A percentile compares a stretch with the other conserved stretches of the same genome.
These are phyloP conservation scores for Pterocarpus santalinus DNA, from an alignment of 306 rosid species.

Conservation along the genomic window DNA sequence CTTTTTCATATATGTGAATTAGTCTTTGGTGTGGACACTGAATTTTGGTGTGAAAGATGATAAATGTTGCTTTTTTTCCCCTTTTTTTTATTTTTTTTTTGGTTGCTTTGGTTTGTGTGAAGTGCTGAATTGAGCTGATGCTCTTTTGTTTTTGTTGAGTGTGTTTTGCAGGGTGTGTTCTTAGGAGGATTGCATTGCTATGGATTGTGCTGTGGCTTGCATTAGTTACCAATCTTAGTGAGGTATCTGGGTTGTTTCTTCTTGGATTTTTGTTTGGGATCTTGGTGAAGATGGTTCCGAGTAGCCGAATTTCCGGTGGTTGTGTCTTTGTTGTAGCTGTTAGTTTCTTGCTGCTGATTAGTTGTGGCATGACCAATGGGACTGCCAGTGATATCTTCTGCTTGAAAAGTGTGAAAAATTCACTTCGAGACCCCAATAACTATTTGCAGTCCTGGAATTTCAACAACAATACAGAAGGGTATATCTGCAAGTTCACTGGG, in stretches of 20 bases:
- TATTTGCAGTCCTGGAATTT: constrained; percentile 72
- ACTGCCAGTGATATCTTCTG: constrained; percentile 72
- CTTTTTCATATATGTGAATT: background rate
- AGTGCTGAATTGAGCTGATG: constrained; percentile 47
- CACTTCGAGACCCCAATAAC: constrained; percentile 64
- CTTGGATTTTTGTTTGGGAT: constrained; percentile 33
- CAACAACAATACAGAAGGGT: constrained; percentile 70
- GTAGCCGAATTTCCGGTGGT: constrained; percentile 45
- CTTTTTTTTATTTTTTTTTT: background rate
- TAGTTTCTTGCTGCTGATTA: constrained; percentile 54
- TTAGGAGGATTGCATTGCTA: constrained; percentile 35
- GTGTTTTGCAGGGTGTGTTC: constrained; percentile 44
- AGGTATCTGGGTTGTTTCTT: constrained; percentile 37
- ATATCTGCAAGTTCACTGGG: constrained; percentile 78
- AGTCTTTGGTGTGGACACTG: constrained; percentile 6
- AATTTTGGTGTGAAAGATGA: constrained; percentile 21
- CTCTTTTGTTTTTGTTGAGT: constrained; percentile 3
- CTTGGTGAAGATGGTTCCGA: constrained; percentile 51
- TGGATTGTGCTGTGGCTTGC: constrained; percentile 39
- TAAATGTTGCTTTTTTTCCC: background rate
- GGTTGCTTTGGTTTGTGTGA: constrained; percentile 28
- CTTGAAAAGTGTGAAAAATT: constrained; percentile 55
- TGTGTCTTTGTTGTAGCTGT: constrained; percentile 40
- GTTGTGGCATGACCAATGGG: constrained; percentile 55
- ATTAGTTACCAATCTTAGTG: constrained; percentile 37